These are phyloP conservation scores for Ophiosphaerella narmari DNA, from an alignment of 2,329 filamentous ascomycete species.

Conservation along the genomic window DNA sequence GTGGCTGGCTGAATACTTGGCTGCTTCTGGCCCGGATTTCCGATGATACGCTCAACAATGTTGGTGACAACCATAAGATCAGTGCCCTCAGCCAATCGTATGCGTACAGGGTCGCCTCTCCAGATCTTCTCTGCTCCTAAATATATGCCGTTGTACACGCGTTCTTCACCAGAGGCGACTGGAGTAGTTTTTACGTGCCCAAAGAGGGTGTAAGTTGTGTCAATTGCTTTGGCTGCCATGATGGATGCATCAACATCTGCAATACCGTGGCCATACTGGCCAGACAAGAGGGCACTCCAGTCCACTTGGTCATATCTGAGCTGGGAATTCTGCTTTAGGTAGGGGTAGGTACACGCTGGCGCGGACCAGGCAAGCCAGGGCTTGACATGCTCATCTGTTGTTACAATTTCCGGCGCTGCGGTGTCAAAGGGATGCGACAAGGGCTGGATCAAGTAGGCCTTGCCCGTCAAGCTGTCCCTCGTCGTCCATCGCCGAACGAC, in stretches of 20 bases:
- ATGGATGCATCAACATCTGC: constrained; percentile 62
- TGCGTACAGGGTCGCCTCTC: constrained; percentile 62
- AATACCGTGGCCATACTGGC: constrained; percentile 54
- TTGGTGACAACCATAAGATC: constrained; percentile 56
- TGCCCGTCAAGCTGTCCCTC: constrained; percentile 32
- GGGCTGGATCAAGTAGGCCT: constrained; percentile 54
- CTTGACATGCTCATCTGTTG: constrained; percentile 52
- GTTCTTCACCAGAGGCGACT: constrained; percentile 47
- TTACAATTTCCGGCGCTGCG: constrained; percentile 49
- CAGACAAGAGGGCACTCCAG: constrained; percentile 53
- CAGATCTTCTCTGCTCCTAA: constrained; percentile 65
- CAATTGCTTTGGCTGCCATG: constrained; percentile 60
- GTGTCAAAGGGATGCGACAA: constrained; percentile 53
- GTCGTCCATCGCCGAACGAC: constrained; percentile 53
- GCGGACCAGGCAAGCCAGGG: constrained; percentile 65
- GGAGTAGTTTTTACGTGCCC: constrained; percentile 49
- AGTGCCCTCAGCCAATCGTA: constrained; percentile 51
- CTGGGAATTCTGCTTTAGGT: constrained; percentile 48
- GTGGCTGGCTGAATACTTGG: constrained; percentile 20
- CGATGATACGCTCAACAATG: constrained; percentile 48
- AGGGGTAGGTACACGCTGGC: constrained; percentile 54
- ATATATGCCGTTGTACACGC: constrained; percentile 59
- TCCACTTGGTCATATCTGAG: constrained; percentile 56
- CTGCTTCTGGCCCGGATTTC: constrained; percentile 13
- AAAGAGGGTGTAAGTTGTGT: constrained; percentile 60